A percentile compares a stretch with the other conserved stretches of the same genome.
These are phyloP conservation scores for Geranium brycei DNA, from an alignment of 345 rosid species.

Conservation along the genomic window DNA sequence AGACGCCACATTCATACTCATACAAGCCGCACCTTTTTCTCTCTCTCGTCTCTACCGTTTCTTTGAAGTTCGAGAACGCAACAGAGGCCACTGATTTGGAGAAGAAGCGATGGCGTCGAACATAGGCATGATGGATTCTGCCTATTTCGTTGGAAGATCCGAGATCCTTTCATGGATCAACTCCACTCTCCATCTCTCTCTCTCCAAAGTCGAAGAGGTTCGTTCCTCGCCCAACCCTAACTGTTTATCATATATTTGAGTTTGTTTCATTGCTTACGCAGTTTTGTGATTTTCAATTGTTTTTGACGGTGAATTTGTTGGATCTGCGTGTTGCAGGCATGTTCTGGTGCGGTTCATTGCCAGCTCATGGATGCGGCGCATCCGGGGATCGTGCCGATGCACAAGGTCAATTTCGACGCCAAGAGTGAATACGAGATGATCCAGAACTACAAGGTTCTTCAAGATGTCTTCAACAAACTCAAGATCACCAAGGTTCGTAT, in stretches of 20 bases:
- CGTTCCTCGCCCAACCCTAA: not conserved
- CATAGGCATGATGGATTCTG: slow-evolving; percentile 88
- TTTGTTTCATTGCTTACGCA: not conserved
- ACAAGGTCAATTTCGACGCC: slow-evolving; percentile 92
- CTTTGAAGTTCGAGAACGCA: not conserved
- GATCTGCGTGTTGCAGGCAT: slow-evolving; percentile 37
- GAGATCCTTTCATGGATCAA: slow-evolving; percentile 96
- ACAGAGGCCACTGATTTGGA: not conserved
- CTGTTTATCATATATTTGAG: not conserved
- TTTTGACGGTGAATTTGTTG: slow-evolving; percentile 2
- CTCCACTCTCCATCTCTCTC: slow-evolving; percentile 71
- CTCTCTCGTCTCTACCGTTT: not conserved
- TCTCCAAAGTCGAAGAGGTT: slow-evolving; percentile 98
- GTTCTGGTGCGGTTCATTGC: slow-evolving; percentile 87
- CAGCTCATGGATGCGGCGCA: slow-evolving; percentile 87
- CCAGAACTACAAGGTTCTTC: slow-evolving; percentile 90
- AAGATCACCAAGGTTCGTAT: slow-evolving; percentile 75
- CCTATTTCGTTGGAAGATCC: slow-evolving; percentile 91
- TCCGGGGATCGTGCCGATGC: slow-evolving; percentile 92
- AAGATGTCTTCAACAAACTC: slow-evolving; percentile 91
- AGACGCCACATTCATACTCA: slow-evolving; percentile 20
- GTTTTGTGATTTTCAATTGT: not conserved
- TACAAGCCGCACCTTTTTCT: not conserved
- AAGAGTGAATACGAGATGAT: slow-evolving; percentile 98
- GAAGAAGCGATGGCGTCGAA: slow-evolving; percentile 44